phyloP scores from a whole-genome alignment of 768 basidiomycete genomes.

The Mycena sanguinolenta region DNA sequence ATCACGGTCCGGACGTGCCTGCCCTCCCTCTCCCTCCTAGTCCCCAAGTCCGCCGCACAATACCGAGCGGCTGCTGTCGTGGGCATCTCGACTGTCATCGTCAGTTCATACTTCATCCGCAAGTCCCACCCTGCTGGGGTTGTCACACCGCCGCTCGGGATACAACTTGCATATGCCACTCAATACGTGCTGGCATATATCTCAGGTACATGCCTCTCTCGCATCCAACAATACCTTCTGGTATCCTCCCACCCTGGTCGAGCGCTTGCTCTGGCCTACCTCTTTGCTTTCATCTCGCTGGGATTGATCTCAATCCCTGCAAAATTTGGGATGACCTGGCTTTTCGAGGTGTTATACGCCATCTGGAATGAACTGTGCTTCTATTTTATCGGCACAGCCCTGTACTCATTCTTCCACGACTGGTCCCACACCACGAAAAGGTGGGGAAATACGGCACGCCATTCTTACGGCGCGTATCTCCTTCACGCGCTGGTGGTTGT shows the following conservation, averaged over 20 bases:
- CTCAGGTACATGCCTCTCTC: conserved; percentile 30
- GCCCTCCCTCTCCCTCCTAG: conserved; percentile 23
- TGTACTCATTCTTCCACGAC: conserved; percentile 28
- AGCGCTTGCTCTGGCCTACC: conserved; percentile 18
- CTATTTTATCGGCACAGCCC: conserved; percentile 32
- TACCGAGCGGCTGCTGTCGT: conserved; percentile 17
- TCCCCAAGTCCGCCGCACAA: conserved; percentile 13
- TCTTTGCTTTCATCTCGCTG: conserved; percentile 20
- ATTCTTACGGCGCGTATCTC: conserved; percentile 32
- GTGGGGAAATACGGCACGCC: conserved; percentile 30
- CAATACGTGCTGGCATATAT: conserved; percentile 35
- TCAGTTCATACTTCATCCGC: conserved; percentile 28
- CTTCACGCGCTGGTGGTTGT: conserved; percentile 27
- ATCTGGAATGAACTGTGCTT: conserved; percentile 33
- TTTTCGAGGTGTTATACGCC: conserved; percentile 21
- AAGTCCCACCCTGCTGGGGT: conserved; percentile 25
- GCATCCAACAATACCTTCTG: conserved; percentile 27
- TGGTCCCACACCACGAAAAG: conserved; percentile 19
- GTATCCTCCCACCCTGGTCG: conserved; percentile 17
- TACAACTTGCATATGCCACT: conserved; percentile 27
- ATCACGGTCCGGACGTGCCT: conserved; percentile 17
- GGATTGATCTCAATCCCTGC: conserved; percentile 2
- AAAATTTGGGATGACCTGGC: not conserved
- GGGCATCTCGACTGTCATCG: conserved; percentile 19
- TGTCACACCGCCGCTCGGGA: conserved; percentile 4